Evolutionary conservation across 768 basidiomycete genomes (phyloP), one percentile per base, ranked within the genome.

Genomic region (Russula vinacea): DNA sequence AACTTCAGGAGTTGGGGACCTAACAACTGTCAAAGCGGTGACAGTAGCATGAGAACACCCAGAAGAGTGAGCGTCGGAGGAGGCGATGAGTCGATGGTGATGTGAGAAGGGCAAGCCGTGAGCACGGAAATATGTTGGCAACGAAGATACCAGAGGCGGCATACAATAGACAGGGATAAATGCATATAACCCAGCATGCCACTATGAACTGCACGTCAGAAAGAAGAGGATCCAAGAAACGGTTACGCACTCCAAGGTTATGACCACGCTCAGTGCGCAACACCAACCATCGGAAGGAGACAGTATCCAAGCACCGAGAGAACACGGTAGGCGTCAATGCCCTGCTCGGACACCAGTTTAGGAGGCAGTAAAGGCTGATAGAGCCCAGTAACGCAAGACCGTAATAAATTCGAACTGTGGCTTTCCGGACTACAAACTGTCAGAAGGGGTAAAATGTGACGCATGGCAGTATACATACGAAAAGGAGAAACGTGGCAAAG

Each of bases 371-470:
- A 73, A 98, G 88, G 32, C 93, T 92, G 16, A 84, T 82, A 8
- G 90, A 93, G 58, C 97, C 97, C 70, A 98, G 84, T n/a, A 98
- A 83, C 58, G 90, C 96, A 67, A 99, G 92, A 42, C 96, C 97
- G 74, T 99, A 99, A 98, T 98, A 75, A 98, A 98, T 54, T 92
- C 94, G 76, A 99, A 99, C 73, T 98, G 97, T 5, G 92, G 91
- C 79, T 97, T 98, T 62, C 97, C 97, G 7, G 96, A 97, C 97
- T 99, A 70, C 33, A 33, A 50, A 55, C 19, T 19, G 10, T 42
- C 19, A 44, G 37, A 47, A 64, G 32, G 40, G 14, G 35, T 26
- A 32, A 3, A 39, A 14, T 29, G 35, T 9, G 9, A 42, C n/a
- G 51, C 32, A 22, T 14, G 24, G 63, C 42, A 55, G 35, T 45